Base-by-base conservation (phyloP, 306 rosid species). In the Trifolium fragiferum region DNA sequence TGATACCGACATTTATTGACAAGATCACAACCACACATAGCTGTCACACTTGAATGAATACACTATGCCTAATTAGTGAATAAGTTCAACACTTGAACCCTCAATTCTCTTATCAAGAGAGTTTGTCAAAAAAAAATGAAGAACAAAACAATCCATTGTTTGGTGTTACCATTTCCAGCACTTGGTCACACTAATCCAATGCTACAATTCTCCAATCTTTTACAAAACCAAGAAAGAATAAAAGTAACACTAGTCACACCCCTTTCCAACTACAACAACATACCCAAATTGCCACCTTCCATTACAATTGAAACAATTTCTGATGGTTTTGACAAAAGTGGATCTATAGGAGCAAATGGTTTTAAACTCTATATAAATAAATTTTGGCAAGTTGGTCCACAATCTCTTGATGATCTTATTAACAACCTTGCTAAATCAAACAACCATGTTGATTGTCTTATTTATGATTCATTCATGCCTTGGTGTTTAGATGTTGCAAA, bases 401-500 rank as follows among this genome's bases (percentile, higher is more conserved):
- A 33, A 1, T 75, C 77, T 21, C 37, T 84, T 14, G n/a, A 10
- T 3, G 62, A 78, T 9, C 82, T 87, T 7, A 3, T 87, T 4
- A 38, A 53, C 3, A 85, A 65, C 33, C 82, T 75, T 54, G 44
- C 3, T 0, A 21, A 5, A 13, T 41, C 55, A 40, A 73, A 76
- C 4, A 1, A 62, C 37, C 68, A 7, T 53, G 73, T 81, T 58
- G 69, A 70, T 63, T 81, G 84, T 69, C 3, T 81, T 53, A 51
- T 81, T 10, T 87, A 88, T 73, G 85, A 83, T 78, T 12, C 88
- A 15, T 62, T 81, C 25, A 2, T 83, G 10, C 61, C 85, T 50
- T 87, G 91, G 91, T 59, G 57, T 12, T 62, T 85, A 0, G 87
- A 85, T 1, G 87, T 87, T 49, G 86, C 87, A 12, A 82, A 78